Conservation (phyloP, 2,329 filamentous ascomycete genomes). For the Periconia digitata region DNA sequence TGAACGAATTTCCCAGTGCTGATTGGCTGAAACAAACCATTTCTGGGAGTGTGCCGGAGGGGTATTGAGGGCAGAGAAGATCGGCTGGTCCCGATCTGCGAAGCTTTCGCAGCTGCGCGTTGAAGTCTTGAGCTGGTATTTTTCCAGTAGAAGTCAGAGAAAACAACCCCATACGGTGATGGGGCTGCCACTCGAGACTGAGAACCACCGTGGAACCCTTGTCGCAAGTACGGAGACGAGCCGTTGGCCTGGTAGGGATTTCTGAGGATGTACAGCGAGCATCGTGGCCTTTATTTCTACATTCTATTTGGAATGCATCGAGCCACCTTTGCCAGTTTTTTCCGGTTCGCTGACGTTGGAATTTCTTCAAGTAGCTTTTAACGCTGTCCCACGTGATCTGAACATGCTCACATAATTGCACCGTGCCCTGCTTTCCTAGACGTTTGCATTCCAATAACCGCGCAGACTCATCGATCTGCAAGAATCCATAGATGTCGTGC, state of each 20-base stretch:
- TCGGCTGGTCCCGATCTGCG: constrained; percentile 14
- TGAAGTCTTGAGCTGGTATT: constrained; percentile 18
- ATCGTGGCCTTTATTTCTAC: constrained; percentile 21
- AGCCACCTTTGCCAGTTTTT: constrained; percentile 19
- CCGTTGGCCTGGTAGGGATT: constrained; percentile 20
- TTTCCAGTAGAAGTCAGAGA: constrained; percentile 16
- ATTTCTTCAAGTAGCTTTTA: constrained; percentile 16
- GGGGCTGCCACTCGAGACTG: constrained; percentile 20
- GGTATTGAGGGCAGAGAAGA: constrained; percentile 10
- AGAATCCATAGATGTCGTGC: constrained; percentile 14
- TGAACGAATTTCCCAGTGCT: constrained; percentile 7
- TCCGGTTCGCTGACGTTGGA: constrained; percentile 8
- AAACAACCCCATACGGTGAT: constrained; percentile 17
- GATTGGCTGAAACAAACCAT: constrained; percentile 16
- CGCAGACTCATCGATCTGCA: constrained; percentile 6
- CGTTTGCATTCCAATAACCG: constrained; percentile 9
- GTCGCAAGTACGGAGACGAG: constrained; percentile 12
- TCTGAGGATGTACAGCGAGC: constrained; percentile 18
- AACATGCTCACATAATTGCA: constrained; percentile 19
- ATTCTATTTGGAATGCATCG: constrained; percentile 19
- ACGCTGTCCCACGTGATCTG: constrained; percentile 21
- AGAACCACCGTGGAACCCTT: constrained; percentile 13
- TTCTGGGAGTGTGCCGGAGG: constrained; percentile 14
- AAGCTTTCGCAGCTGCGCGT: constrained; percentile 19
- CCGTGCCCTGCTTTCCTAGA: constrained; percentile 18